Conservation (phyloP, 2,329 filamentous ascomycete genomes). For the Mycocentrospora acerina region DNA sequence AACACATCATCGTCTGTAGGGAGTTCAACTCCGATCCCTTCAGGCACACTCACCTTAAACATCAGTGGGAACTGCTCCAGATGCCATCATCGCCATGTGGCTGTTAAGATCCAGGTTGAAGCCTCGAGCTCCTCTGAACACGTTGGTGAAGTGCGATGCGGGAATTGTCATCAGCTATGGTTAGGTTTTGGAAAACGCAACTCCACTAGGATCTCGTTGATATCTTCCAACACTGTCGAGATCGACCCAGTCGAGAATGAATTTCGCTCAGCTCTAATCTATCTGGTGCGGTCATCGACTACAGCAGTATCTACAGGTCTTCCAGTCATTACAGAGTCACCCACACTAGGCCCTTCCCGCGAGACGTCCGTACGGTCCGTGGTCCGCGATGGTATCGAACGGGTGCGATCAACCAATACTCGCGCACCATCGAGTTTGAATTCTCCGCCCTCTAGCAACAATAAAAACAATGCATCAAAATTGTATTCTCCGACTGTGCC, state of each 20-base stretch:
- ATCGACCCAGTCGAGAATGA: slow-evolving; percentile 15
- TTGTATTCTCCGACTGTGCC: too few relatives aligned
- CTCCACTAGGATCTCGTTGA: slow-evolving; percentile 25
- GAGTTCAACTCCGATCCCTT: slow-evolving; percentile 17
- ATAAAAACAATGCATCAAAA: too few relatives aligned
- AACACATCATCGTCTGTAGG: slow-evolving; percentile 20
- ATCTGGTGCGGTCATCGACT: slow-evolving; percentile 23
- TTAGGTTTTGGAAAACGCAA: slow-evolving; percentile 26
- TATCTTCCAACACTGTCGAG: slow-evolving; percentile 22
- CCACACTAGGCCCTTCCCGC: slow-evolving; percentile 12
- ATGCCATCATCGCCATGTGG: slow-evolving; percentile 31
- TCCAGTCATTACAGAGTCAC: slow-evolving; percentile 15
- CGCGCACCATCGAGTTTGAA: background rate
- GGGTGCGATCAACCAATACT: background rate
- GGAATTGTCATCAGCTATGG: slow-evolving; percentile 26
- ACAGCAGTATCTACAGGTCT: slow-evolving; percentile 14
- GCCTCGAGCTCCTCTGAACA: slow-evolving; percentile 11
- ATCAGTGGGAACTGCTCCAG: slow-evolving; percentile 31
- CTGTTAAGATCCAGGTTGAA: slow-evolving; percentile 20
- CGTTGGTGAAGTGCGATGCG: slow-evolving; percentile 22
- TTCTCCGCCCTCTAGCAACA: background rate
- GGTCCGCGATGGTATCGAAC: background rate
- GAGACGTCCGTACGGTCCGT: slow-evolving; percentile 8
- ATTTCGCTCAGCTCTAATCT: slow-evolving; percentile 17
- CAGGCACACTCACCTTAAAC: slow-evolving; percentile 21